Conservation (phyloP, 768 basidiomycete species). For the Hirschioporus abietinus region DNA sequence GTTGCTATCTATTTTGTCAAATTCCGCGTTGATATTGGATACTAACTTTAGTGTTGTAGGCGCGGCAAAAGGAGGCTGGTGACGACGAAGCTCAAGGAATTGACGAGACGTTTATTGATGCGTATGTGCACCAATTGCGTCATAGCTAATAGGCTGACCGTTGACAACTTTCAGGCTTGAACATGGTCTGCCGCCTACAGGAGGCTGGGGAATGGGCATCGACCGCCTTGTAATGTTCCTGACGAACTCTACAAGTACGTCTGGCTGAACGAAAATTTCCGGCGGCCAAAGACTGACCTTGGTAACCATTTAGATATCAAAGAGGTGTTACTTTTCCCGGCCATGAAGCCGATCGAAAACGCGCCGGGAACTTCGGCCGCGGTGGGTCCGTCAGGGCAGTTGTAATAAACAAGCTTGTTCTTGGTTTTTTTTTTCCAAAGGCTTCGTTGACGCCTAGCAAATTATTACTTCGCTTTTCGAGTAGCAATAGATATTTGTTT, state of each 20-base stretch:
- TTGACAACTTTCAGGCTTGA: slow-evolving; percentile 58
- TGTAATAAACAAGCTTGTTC: slow-evolving; percentile 4
- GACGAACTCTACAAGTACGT: slow-evolving; percentile 87
- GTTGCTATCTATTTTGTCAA: slow-evolving; percentile 9
- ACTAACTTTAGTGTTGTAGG: slow-evolving; percentile 30
- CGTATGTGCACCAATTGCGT: slow-evolving; percentile 46
- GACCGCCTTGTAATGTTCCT: slow-evolving; percentile 99
- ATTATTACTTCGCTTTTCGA: not conserved
- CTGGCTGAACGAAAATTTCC: slow-evolving; percentile 1
- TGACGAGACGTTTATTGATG: slow-evolving; percentile 93
- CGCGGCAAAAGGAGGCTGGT: slow-evolving; percentile 90
- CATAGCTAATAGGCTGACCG: slow-evolving; percentile 10
- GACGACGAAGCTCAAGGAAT: slow-evolving; percentile 98
- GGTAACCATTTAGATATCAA: slow-evolving; percentile 67
- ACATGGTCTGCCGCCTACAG: slow-evolving; percentile 95
- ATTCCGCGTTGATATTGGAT: not conserved
- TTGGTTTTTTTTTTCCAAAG: not conserved
- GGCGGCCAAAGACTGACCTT: not conserved
- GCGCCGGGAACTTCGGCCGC: slow-evolving; percentile 30
- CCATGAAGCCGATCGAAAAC: slow-evolving; percentile 83
- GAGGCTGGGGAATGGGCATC: slow-evolving; percentile 95
- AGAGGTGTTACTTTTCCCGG: slow-evolving; percentile 94
- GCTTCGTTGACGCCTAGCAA: not conserved
- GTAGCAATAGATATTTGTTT: not conserved
- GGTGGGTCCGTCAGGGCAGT: slow-evolving; percentile 20